A percentile compares a stretch with the other conserved stretches of the same genome.
These are phyloP conservation scores for Mycena sanguinolenta DNA, from an alignment of 768 basidiomycete species.

Conservation along the genomic window DNA sequence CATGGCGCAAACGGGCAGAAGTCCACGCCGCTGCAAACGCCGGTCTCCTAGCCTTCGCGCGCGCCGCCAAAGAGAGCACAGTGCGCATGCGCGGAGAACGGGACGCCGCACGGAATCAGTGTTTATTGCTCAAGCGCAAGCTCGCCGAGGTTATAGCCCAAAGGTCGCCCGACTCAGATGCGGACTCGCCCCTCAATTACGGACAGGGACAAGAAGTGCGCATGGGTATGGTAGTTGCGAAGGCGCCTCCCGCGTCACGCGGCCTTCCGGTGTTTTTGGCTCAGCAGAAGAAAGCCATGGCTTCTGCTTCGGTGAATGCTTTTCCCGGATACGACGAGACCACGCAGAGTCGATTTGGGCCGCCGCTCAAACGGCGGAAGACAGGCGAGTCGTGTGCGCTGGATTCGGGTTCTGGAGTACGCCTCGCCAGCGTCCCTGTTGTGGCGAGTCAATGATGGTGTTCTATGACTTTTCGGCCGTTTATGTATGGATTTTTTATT, in stretches of 20 bases:
- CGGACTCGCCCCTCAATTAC: not conserved
- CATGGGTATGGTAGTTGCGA: not conserved
- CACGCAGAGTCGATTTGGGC: constrained; percentile 6
- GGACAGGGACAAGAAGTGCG: too few relatives aligned
- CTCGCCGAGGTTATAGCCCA: not conserved
- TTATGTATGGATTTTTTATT: too few relatives aligned
- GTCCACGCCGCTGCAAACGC: constrained; percentile 32
- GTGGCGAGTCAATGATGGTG: not conserved
- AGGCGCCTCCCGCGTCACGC: not conserved
- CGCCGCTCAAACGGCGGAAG: constrained; percentile 8
- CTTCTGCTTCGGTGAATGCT: too few relatives aligned
- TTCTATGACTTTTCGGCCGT: too few relatives aligned
- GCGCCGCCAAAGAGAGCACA: constrained; percentile 10
- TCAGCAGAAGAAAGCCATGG: not conserved
- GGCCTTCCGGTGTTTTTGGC: not conserved
- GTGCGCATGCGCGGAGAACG: constrained; percentile 28
- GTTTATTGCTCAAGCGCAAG: constrained; percentile 1
- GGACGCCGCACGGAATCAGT: constrained; percentile 10
- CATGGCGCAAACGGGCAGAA: constrained; percentile 31
- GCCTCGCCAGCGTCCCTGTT: not conserved
- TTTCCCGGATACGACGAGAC: not conserved
- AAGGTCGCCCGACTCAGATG: not conserved
- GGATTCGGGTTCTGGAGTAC: not conserved
- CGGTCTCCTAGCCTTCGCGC: constrained; percentile 21
- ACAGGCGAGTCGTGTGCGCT: not conserved